Evolutionary conservation across 1,284 basidiomycete species (phyloP), one percentile per base, ranked within the genome.

Genomic region (Rhizoctonia solani): DNA sequence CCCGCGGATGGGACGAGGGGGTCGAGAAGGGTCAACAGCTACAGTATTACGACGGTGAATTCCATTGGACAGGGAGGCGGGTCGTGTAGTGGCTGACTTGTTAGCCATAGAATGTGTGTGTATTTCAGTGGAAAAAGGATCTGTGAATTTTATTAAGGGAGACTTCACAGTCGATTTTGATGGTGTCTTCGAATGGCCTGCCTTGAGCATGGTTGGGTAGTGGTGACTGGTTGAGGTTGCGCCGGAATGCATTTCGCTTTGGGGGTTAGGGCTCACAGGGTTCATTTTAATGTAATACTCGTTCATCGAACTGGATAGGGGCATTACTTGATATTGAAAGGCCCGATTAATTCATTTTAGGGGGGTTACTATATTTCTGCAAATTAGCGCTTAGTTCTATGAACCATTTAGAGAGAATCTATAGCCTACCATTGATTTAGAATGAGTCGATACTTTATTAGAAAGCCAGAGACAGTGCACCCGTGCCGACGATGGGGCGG

Each of bases 391-490:
- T n/a, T n/a, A n/a, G n/a, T n/a, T n/a, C n/a, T n/a, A n/a, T n/a
- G n/a, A n/a, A n/a, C n/a, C n/a, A n/a, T n/a, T n/a, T n/a, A n/a
- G n/a, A n/a, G n/a, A n/a, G n/a, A n/a, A n/a, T n/a, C n/a, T n/a
- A n/a, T n/a, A n/a, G n/a, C n/a, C n/a, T n/a, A n/a, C n/a, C n/a
- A n/a, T n/a, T n/a, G n/a, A n/a, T n/a, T n/a, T n/a, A n/a, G n/a
- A n/a, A n/a, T n/a, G n/a, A n/a, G n/a, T n/a, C n/a, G n/a, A n/a
- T n/a, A n/a, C n/a, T n/a, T n/a, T 8, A 52, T 52, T n/a, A 61
- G 23, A 61, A 61, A 23, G 58, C 44, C 21, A 61, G 23, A 25
- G 58, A 47, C 25, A n/a, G 39, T 13, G 42, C 16, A 30, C 5
- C 25, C 8, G 23, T 3, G 9, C 30, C 19, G 37, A 16, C 16